Evolutionary conservation across 768 basidiomycete genomes (phyloP), one percentile per base, ranked within the genome.

Genomic region (Collybia mongolica): DNA sequence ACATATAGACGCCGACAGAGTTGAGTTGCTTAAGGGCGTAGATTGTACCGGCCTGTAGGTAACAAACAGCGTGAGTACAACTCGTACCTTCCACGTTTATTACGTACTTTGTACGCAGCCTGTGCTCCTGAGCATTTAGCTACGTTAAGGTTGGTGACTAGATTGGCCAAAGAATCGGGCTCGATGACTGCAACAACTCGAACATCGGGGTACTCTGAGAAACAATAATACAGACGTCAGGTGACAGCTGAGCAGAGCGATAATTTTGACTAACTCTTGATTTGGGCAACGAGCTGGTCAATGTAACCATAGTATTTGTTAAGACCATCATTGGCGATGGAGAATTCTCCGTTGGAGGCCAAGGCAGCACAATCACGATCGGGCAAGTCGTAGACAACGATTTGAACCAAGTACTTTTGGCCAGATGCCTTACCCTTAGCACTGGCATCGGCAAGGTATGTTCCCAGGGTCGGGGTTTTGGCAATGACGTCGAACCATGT

Each of bases 281-380:
- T 73, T 52, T 79, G 76, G 48, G 79, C 77, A 39, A 81, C 81
- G 46, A 86, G 71, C 50, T 74, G 75, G 66, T 84, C 82, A 54
- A 86, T 83, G 71, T 86, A 84, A 53, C 65, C 64, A 61, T 72
- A 62, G 71, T 83, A 84, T 60, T 79, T 77, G 52, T 71, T 73
- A 47, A 75, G 68, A 44, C 82, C 82, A 58, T 73, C 72, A 63
- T 83, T 65, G 36, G 79, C 79, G 55, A 83, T 81, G 45, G 66
- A 68, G 68, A 82, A 83, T 65, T 84, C 83, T 68, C 83, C 83
- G 59, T 84, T 83, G 42, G 83, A 86, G 26, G 83, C 80, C 51
- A 72, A 64, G 50, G 83, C 83, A 45, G 81, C 80, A 59, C 83
- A 86, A 57, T 84, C 83, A 70, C 83, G 81, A 54, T 83, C 81